These are phyloP conservation scores for Dactylellina sp. DNA, from an alignment of 2,329 filamentous ascomycete species.

Conservation along the genomic window DNA sequence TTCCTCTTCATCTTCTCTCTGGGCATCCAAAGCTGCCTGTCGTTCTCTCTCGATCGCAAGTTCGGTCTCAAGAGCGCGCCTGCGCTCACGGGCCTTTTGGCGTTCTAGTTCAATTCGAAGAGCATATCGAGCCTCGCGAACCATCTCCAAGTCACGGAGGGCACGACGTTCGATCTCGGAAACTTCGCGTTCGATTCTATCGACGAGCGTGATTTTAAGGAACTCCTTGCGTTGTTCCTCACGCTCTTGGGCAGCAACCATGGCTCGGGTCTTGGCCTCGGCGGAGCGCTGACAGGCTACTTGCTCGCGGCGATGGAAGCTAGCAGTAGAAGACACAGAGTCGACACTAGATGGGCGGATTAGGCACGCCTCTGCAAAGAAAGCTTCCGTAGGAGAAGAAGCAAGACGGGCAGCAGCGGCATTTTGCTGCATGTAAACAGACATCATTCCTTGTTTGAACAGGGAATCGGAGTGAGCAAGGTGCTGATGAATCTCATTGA, in stretches of 20 bases:
- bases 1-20: slow-evolving; percentile 51
- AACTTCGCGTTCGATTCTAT: slow-evolving; percentile 53
- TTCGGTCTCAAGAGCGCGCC: slow-evolving; percentile 44
- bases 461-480: slow-evolving; percentile 49
- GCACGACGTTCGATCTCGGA: slow-evolving; percentile 53
- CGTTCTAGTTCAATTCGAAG: slow-evolving; percentile 53
- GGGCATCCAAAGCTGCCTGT: slow-evolving; percentile 48
- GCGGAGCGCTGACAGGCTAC: slow-evolving; percentile 30
- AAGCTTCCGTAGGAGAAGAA: slow-evolving; percentile 40
- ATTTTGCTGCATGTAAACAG: slow-evolving; percentile 56
- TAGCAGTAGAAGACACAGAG: slow-evolving; percentile 36
- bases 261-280: slow-evolving; percentile 37
- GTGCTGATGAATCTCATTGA: slow-evolving; percentile 52
- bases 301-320: slow-evolving; percentile 35
- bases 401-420: slow-evolving; percentile 47
- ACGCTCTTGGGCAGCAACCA: slow-evolving; percentile 45
- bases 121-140: slow-evolving; percentile 48
- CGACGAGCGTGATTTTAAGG: slow-evolving; percentile 48
- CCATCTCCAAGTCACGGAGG: slow-evolving; percentile 54
- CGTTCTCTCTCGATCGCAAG: slow-evolving; percentile 51
- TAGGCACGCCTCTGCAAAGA: slow-evolving; percentile 19
- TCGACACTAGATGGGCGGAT: slow-evolving; percentile 49
- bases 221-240: slow-evolving; percentile 49
- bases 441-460: slow-evolving; percentile 56
- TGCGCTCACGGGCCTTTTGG: slow-evolving; percentile 52